Percentiles rank a stretch among this genome's conserved stretches.
These are phyloP conservation scores for Rossbeevera mucosa DNA, from an alignment of 768 basidiomycete genomes.

Conservation along the genomic window DNA sequence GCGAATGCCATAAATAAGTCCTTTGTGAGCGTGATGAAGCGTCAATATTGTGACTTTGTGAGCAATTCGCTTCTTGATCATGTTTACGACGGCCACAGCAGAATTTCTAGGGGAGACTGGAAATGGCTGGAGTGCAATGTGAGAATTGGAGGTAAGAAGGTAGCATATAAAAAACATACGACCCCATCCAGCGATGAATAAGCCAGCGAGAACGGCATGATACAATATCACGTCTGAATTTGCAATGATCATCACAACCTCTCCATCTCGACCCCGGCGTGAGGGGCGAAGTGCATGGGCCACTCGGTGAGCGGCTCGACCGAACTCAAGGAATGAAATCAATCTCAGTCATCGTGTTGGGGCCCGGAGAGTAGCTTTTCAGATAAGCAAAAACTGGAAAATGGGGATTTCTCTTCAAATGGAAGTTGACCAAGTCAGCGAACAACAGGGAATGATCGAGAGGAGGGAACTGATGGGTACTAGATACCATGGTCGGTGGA, in stretches of 20 bases:
- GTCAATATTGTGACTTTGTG: slow-evolving; percentile 18
- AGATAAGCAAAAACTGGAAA: slow-evolving; percentile 18
- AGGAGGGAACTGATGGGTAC: slow-evolving; percentile 13
- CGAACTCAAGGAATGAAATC: slow-evolving; percentile 26
- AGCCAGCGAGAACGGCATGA: slow-evolving; percentile 30
- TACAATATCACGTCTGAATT: slow-evolving; percentile 33
- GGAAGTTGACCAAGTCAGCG: slow-evolving; percentile 24
- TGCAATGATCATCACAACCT: slow-evolving; percentile 22
- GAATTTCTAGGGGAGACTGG: slow-evolving; percentile 40
- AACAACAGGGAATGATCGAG: slow-evolving; percentile 22
- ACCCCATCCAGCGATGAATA: slow-evolving; percentile 38
- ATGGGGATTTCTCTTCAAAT: slow-evolving; percentile 22
- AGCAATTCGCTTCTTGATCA: slow-evolving; percentile 23
- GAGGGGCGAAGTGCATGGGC: slow-evolving; percentile 40
- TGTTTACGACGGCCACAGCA: slow-evolving; percentile 31
- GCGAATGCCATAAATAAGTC: slow-evolving; percentile 11
- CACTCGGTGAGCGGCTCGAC: slow-evolving; percentile 28
- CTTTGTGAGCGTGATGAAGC: slow-evolving; percentile 13
- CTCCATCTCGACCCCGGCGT: slow-evolving; percentile 17
- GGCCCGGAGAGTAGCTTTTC: slow-evolving; percentile 6
- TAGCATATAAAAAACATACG: slow-evolving; percentile 18
- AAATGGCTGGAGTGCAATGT: slow-evolving; percentile 26
- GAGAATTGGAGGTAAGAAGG: slow-evolving; percentile 23
- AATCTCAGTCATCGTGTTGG: slow-evolving; percentile 15
- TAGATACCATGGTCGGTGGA: slow-evolving; percentile 3